phyloP scores from a whole-genome alignment of 2,329 filamentous ascomycete genomes.

The Nemania sp. region DNA sequence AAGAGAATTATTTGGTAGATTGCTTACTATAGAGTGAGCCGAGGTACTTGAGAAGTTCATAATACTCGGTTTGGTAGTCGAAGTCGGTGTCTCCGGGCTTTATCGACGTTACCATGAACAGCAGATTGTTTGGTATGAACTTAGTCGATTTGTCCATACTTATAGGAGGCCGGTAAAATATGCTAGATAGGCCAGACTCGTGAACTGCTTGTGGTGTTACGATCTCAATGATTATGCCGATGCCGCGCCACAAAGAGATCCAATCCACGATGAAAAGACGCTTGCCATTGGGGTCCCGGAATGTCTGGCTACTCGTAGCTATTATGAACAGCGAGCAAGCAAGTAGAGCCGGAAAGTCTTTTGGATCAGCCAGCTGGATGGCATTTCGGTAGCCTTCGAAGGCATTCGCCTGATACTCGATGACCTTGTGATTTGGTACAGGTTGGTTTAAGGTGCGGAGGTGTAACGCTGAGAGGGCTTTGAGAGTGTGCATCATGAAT shows the following conservation, averaged over 20 bases:
- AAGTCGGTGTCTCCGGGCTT: slow-evolving; percentile 47
- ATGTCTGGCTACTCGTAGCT: slow-evolving; percentile 53
- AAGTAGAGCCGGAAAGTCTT: slow-evolving; percentile 54
- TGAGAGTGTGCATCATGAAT: slow-evolving; percentile 59
- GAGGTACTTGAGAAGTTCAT: slow-evolving; percentile 51
- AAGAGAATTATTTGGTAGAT: background rate
- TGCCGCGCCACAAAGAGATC: slow-evolving; percentile 60
- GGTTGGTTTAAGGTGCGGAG: slow-evolving; percentile 47
- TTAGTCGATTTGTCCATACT: slow-evolving; percentile 47
- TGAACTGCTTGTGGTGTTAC: slow-evolving; percentile 39
- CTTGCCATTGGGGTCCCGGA: slow-evolving; percentile 50
- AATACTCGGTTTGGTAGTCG: slow-evolving; percentile 46
- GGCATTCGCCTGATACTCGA: slow-evolving; percentile 52
- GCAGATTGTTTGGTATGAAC: slow-evolving; percentile 52
- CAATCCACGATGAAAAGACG: slow-evolving; percentile 58
- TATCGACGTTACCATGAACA: slow-evolving; percentile 54
- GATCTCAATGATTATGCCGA: slow-evolving; percentile 51
- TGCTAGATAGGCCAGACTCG: slow-evolving; percentile 48
- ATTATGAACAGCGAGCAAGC: slow-evolving; percentile 56
- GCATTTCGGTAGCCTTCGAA: slow-evolving; percentile 57
- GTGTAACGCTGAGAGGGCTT: slow-evolving; percentile 55
- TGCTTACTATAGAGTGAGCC: slow-evolving; percentile 51
- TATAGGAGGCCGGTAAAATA: slow-evolving; percentile 55
- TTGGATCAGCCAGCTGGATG: slow-evolving; percentile 50
- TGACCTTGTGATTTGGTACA: slow-evolving; percentile 45